Base-by-base conservation (phyloP, 345 rosid species). In the Syzygium aqueum region DNA sequence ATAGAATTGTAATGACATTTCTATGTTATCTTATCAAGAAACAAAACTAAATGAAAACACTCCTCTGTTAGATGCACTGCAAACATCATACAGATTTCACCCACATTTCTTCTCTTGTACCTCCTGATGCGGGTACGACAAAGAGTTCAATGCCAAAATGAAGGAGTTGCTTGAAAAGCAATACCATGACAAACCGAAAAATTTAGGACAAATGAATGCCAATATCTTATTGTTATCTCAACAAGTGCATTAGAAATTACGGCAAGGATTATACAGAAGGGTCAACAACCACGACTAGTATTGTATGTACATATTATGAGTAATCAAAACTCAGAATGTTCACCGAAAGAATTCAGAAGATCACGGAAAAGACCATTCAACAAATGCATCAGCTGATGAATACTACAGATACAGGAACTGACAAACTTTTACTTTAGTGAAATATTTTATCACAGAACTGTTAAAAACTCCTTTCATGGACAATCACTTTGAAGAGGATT, bases 401-500 rank as follows among this genome's bases (percentile, higher is more conserved):
- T 65, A 51, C 82, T 63, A 85, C 25, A 46, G 86, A 53, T 50
- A 63, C 56, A 50, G 53, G 8, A 37, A 57, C 77, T 14, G 49
- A 40, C 21, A 73, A 17, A 73, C 49, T 73, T 73, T 73, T 73
- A 17, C 80, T 9, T 73, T 73, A 21, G 82, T 49, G 87, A 50
- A 63, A 61, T 17, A 49, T 50, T 19, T 50, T 33, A 85, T 61
- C 43, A 46, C 30, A n/a, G 82, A 85, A 85, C 78, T 82, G 46
- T 86, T 37, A 19, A 73, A 51, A 73, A 73, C 82, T 37, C 49
- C 82, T 89, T 51, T 87, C 84, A 53, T 49, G 52, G 82, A 85
- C 83, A 73, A 85, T 85, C 83, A 46, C 84, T 86, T 85, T 87
- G 25, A 61, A 63, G 87, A 57, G 53, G n/a, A 77, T 63, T 84